Conservation (phyloP, 305 asterid genomes). For the Ilex paraguariensis region DNA sequence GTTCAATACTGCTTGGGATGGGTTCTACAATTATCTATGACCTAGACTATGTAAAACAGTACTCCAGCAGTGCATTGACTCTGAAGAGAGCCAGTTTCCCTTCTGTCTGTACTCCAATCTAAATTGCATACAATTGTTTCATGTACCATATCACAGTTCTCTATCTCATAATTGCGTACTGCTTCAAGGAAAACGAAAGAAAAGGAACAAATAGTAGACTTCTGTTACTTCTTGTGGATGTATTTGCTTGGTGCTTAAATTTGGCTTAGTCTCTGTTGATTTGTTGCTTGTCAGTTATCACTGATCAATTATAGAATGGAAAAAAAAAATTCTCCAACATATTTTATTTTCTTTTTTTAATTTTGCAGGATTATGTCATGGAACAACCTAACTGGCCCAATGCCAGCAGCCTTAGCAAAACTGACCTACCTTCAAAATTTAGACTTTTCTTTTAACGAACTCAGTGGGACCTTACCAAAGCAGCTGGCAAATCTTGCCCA, state of each 20-base stretch:
- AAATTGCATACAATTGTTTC: no score
- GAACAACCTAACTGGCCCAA: constrained; percentile 57
- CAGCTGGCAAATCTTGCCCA: constrained; percentile 64
- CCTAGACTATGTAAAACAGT: no score
- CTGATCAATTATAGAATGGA: no score
- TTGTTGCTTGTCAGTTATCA: no score
- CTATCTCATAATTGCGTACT: no score
- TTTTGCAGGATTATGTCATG: constrained; percentile 60
- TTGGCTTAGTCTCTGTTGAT: not conserved
- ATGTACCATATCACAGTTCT: no score
- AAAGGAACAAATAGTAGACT: not conserved
- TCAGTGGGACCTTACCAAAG: constrained; percentile 70
- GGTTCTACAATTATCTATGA: no score
- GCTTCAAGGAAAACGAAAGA: not conserved
- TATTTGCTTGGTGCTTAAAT: not conserved
- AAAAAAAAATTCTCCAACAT: not conserved
- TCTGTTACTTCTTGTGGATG: not conserved
- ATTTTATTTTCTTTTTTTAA: constrained; percentile 13
- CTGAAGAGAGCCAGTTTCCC: no score
- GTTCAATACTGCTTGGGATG: no score
- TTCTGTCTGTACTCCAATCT: no score
- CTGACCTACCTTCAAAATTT: constrained; percentile 50
- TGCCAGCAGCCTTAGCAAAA: constrained; percentile 58
- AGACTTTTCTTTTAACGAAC: constrained; percentile 74
- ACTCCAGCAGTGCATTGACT: no score